Conservation (phyloP, 192 early-diverging fungal species). For the Chytriomyces confervae region DNA sequence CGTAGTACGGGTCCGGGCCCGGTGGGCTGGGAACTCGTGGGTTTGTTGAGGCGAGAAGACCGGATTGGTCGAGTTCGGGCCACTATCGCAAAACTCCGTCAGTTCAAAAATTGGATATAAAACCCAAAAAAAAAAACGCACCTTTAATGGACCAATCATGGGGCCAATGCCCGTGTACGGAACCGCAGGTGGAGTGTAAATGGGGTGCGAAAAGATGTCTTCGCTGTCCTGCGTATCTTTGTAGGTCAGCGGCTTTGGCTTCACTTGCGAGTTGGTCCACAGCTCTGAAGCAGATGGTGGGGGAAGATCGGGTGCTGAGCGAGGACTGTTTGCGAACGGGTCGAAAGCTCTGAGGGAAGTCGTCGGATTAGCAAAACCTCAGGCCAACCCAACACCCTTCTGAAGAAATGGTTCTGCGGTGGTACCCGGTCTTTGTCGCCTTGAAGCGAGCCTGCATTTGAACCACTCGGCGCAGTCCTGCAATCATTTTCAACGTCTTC, state of each 20-base stretch:
- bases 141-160: constrained; percentile 42
- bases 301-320: constrained; percentile 3
- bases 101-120: too few relatives aligned
- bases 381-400: too few relatives aligned
- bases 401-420: too few relatives aligned
- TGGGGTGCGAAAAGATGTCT: constrained; percentile 45
- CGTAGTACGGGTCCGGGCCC: constrained; percentile 29
- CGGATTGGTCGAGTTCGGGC: background rate
- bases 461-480: too few relatives aligned
- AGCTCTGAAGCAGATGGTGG: constrained; percentile 10
- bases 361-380: background rate
- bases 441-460: too few relatives aligned
- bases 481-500: too few relatives aligned
- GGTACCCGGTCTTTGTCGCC: too few relatives aligned
- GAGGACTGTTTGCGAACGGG: constrained; percentile 24
- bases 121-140: background rate
- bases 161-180: constrained; percentile 42
- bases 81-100: background rate
- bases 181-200: constrained; percentile 51
- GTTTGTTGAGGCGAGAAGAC: background rate
- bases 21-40: constrained; percentile 35
- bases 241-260: background rate
- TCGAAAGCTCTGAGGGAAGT: constrained; percentile 1
- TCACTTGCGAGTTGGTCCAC: constrained; percentile 22
- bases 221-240: constrained; percentile 35